phyloP scores from a whole-genome alignment of 148 eudicot species.

The Rhododendron simsii region DNA sequence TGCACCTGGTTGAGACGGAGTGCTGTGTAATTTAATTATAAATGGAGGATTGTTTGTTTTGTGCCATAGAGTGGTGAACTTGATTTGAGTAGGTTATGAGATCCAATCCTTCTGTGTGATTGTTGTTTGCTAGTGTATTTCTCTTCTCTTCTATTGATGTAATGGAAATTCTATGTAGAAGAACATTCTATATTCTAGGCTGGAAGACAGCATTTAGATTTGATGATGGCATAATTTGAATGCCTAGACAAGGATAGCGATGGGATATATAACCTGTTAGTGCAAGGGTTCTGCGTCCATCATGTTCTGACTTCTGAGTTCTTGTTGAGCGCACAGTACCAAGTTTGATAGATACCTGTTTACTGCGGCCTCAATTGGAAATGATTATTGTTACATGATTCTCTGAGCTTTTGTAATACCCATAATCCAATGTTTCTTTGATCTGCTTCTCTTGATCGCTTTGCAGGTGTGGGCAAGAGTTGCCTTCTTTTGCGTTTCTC shows the following conservation, averaged over 20 bases:
- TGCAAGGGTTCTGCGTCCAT: background rate
- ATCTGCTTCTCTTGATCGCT: background rate
- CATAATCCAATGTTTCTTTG: background rate
- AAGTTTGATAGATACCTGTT: background rate
- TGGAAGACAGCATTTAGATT: slow-evolving; percentile 2
- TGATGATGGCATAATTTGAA: background rate
- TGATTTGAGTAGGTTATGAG: background rate
- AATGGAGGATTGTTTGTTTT: background rate
- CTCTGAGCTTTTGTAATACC: background rate
- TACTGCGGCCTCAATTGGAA: slow-evolving; percentile 1
- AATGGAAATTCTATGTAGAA: background rate
- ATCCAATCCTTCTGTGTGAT: background rate
- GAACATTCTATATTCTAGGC: background rate
- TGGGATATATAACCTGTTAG: background rate
- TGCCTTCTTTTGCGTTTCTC: slow-evolving; percentile 96
- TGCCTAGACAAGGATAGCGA: background rate
- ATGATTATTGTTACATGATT: background rate
- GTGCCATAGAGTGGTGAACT: background rate
- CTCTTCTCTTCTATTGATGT: background rate
- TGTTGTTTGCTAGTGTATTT: background rate
- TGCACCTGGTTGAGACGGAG: background rate
- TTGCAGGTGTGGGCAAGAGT: slow-evolving; percentile 95
- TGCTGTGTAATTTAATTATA: background rate
- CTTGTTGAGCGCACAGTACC: background rate
- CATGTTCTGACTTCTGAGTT: background rate